Conservation (phyloP, 2,329 filamentous ascomycete genomes). For the Fusarium sp. region DNA sequence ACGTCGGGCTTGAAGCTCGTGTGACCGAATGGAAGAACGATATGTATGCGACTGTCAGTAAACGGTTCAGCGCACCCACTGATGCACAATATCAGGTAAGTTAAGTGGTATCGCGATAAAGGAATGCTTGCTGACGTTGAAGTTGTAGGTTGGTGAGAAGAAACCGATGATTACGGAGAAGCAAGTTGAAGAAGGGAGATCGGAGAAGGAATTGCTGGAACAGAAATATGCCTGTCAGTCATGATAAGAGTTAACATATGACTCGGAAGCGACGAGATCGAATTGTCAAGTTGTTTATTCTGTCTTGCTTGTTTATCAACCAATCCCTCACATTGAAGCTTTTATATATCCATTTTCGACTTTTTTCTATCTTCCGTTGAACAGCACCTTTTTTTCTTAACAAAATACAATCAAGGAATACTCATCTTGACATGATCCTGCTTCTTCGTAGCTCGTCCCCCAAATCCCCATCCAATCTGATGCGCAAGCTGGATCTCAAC, state of each 20-base stretch:
- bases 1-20: conserved; percentile 7
- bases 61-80: not conserved
- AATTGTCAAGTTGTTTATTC: not conserved
- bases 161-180: not conserved
- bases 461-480: conserved; percentile 67
- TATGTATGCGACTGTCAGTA: not conserved
- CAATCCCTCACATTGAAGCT: not conserved
- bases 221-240: not conserved
- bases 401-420: not conserved
- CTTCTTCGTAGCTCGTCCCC: conserved; percentile 47
- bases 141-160: conserved; percentile 7
- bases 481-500: conserved; percentile 58
- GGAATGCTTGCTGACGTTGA: not conserved
- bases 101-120: rapidly evolving
- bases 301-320: not conserved
- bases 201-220: not conserved
- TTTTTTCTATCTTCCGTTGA: too few species aligned
- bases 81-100: not conserved
- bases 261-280: rapidly evolving
- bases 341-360: not conserved
- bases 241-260: not conserved
- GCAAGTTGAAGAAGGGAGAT: conserved; percentile 10
- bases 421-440: conserved; percentile 13
- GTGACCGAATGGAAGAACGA: conserved; percentile 6
- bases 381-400: too few species aligned